Percentiles rank a stretch among this genome's conserved stretches.
phyloP scores from a whole-genome alignment of 305 asterid species.

The Fraxinus angustifolia region DNA sequence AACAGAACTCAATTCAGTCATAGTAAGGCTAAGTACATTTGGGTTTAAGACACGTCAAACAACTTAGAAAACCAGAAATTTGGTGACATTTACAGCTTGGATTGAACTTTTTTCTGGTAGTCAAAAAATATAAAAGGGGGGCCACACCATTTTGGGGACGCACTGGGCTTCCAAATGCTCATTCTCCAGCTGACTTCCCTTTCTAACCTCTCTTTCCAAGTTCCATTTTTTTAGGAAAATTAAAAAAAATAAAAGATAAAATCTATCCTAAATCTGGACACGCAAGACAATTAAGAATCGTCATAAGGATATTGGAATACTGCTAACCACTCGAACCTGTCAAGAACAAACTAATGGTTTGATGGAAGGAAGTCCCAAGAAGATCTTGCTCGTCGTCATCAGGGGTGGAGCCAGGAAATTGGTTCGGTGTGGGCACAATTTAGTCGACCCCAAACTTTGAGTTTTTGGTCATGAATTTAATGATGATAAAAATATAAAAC shows the following conservation, averaged over 20 bases:
- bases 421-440: no score
- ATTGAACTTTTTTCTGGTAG: neutral
- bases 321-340: neutral
- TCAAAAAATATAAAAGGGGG: neutral
- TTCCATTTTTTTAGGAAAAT: neutral
- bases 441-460: no score
- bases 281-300: neutral
- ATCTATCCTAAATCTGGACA: neutral
- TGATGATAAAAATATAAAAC: no score
- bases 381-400: neutral
- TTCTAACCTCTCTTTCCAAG: neutral
- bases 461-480: no score
- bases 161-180: neutral
- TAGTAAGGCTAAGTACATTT: neutral
- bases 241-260: neutral
- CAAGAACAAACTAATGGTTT: neutral
- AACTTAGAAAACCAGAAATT: neutral
- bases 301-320: neutral
- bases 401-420: no score
- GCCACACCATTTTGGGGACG: neutral
- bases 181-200: neutral
- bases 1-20: neutral
- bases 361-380: neutral
- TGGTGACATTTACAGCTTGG: neutral
- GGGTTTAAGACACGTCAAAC: neutral